Conservation (phyloP, 495 filamentous ascomycete genomes). For the Xanthoparmelia taractica region DNA sequence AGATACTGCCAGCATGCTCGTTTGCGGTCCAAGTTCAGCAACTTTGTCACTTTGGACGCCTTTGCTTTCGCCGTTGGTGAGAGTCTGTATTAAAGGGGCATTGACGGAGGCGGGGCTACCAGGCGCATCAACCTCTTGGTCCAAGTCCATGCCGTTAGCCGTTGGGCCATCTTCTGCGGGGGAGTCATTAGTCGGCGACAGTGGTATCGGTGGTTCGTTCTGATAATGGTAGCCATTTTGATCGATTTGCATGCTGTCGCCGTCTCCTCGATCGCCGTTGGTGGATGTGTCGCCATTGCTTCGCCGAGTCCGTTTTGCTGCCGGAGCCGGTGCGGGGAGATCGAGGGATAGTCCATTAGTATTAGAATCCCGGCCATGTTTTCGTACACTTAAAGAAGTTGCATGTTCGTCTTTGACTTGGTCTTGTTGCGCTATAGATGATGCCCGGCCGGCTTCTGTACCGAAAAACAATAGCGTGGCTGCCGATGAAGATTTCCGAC, state of each 20-base stretch:
- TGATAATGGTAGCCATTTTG: slow-evolving; percentile 21
- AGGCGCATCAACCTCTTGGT: slow-evolving; percentile 37
- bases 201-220: slow-evolving; percentile 26
- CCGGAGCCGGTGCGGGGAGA: slow-evolving; percentile 28
- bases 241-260: slow-evolving; percentile 28
- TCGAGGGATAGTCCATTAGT: slow-evolving; percentile 38
- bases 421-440: slow-evolving; percentile 18
- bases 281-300: slow-evolving; percentile 39
- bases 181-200: slow-evolving; percentile 44
- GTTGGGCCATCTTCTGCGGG: slow-evolving; percentile 18
- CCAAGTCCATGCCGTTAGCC: slow-evolving; percentile 50
- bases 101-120: slow-evolving; percentile 40
- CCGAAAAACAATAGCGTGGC: slow-evolving; percentile 44
- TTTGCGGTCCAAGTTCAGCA: slow-evolving; percentile 53
- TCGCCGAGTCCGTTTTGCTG: slow-evolving; percentile 28
- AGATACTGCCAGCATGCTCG: slow-evolving; percentile 54
- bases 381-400: slow-evolving; percentile 32
- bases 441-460: slow-evolving; percentile 32
- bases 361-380: slow-evolving; percentile 35
- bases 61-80: slow-evolving; percentile 59
- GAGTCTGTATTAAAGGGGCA: slow-evolving; percentile 39
- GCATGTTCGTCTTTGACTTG: slow-evolving; percentile 22
- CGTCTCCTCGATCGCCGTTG: slow-evolving; percentile 33
- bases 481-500: slow-evolving; percentile 19
- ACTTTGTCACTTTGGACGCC: slow-evolving; percentile 67